Base-by-base conservation (phyloP, 805 yeast genomes). In the Pichia kluyveri region DNA sequence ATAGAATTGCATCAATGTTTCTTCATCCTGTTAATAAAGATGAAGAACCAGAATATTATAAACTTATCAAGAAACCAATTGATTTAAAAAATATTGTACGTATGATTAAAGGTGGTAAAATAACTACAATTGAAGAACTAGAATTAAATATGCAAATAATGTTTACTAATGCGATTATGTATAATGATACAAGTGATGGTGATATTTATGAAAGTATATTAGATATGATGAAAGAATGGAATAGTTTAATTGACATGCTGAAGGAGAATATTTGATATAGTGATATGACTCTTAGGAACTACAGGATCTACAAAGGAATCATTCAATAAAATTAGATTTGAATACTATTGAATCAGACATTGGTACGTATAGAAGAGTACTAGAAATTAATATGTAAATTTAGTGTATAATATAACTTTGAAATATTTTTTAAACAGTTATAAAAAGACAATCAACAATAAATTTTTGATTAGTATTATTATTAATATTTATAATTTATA, bases 101-200 rank as follows among this genome's bases (percentile, higher is more conserved):
- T 41, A 72, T 70, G 54, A 72, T 86, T 30, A 80, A 80, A 52
- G 79, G 78, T 44, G 82, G 80, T 0, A 70, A 73, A 47, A 74
- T 86, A 40, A 69, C 73, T 36, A 60, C 61, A 17, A 63, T 67
- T 11, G 68, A 60, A 23, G 80, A 82, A 49, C 67, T 86, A 23
- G 87, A 86, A 54, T 68, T 83, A 44, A 86, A 83, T 52, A 69
- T 86, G 41, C 73, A 82, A 68, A 68, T 82, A 50, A 84, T 86
- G 93, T 84, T 83, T 66, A 83, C 91, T 45, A 86, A 86, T 62
- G 86, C 91, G 17, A 75, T 86, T 17, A 86, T 86, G 93, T 86
- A 81, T 66, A 86, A 86, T 62, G 76, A 76, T 55, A 72, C 78
- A 51, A 47, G 54, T 31, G 79, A 75, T 51, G 76, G 80, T 28